Conservation (phyloP, 306 rosid genomes). For the Purshia tridentata region DNA sequence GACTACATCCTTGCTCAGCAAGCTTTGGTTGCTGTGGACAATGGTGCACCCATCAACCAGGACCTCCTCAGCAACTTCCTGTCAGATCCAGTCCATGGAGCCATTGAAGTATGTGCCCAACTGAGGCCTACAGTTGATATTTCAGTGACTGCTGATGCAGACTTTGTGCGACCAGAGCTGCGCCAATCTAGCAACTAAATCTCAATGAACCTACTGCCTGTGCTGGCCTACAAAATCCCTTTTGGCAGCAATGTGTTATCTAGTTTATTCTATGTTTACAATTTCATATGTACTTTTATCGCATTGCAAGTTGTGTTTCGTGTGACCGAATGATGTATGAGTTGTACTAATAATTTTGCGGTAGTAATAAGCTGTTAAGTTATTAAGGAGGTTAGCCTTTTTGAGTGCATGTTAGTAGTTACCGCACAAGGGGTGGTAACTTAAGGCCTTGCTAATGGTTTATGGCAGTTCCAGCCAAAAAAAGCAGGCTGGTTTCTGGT, state of each 20-base stretch:
- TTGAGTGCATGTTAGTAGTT: background rate
- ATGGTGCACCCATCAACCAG: slow-evolving; percentile 55
- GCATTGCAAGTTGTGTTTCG: slow-evolving; percentile 1
- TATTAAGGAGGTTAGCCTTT: background rate
- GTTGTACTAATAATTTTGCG: background rate
- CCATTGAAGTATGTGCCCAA: slow-evolving; percentile 82
- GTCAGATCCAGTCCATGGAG: slow-evolving; percentile 91
- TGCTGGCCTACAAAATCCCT: background rate
- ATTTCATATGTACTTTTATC: background rate
- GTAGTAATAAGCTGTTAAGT: too few species aligned
- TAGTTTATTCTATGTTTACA: background rate
- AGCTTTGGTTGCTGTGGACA: slow-evolving; percentile 90
- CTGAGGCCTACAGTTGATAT: slow-evolving; percentile 94
- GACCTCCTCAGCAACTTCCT: slow-evolving; percentile 91
- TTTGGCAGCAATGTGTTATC: background rate
- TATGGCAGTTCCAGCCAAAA: background rate
- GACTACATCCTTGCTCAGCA: slow-evolving; percentile 90
- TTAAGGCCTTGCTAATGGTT: background rate
- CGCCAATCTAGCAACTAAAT: slow-evolving; percentile 59
- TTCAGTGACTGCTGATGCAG: slow-evolving; percentile 85
- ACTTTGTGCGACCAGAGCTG: slow-evolving; percentile 93
- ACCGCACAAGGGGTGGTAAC: background rate
- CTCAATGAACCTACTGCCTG: slow-evolving; percentile 3
- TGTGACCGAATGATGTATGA: too few species aligned
- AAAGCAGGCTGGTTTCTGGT: too few species aligned